Conservation (phyloP, 2,329 filamentous ascomycete genomes). For the Corynespora cassiicola region DNA sequence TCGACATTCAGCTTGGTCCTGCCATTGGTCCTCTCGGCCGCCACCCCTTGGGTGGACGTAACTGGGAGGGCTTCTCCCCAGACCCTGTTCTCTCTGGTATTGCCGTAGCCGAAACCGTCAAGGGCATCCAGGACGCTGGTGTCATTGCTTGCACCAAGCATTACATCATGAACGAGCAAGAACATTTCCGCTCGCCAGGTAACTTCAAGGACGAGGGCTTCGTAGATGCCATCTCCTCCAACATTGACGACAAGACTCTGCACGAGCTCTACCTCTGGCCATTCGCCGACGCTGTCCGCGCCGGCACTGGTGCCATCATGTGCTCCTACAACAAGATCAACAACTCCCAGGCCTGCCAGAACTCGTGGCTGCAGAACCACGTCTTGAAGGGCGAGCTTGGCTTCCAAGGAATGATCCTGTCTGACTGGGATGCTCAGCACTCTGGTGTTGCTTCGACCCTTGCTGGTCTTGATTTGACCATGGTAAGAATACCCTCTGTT, state of each 20-base stretch:
- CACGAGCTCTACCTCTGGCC: conserved; percentile 70
- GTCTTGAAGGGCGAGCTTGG: conserved; percentile 80
- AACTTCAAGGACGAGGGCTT: conserved; percentile 68
- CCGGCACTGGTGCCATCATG: conserved; percentile 59
- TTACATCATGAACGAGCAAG: conserved; percentile 65
- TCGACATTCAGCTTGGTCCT: conserved; percentile 77
- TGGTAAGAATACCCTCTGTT: too few relatives aligned
- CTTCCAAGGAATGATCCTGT: conserved; percentile 76
- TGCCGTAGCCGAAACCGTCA: conserved; percentile 74
- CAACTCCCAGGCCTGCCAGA: conserved; percentile 81
- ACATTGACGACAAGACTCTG: conserved; percentile 69
- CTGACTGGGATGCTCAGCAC: conserved; percentile 82
- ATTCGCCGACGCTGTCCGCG: conserved; percentile 58
- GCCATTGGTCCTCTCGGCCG: conserved; percentile 77
- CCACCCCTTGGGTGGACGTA: conserved; percentile 66
- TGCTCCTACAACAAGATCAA: conserved; percentile 79
- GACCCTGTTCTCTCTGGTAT: conserved; percentile 79
- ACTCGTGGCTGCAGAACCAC: conserved; percentile 76
- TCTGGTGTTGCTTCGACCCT: conserved; percentile 69
- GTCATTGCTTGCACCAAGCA: conserved; percentile 77
- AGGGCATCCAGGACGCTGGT: conserved; percentile 81
- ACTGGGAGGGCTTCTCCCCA: conserved; percentile 63
- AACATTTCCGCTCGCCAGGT: conserved; percentile 70
- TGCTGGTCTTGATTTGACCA: conserved; percentile 84
- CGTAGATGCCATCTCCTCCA: conserved; percentile 65